phyloP scores from a whole-genome alignment of 1,284 basidiomycete genomes.

The Fomitiporia mediterranea region DNA sequence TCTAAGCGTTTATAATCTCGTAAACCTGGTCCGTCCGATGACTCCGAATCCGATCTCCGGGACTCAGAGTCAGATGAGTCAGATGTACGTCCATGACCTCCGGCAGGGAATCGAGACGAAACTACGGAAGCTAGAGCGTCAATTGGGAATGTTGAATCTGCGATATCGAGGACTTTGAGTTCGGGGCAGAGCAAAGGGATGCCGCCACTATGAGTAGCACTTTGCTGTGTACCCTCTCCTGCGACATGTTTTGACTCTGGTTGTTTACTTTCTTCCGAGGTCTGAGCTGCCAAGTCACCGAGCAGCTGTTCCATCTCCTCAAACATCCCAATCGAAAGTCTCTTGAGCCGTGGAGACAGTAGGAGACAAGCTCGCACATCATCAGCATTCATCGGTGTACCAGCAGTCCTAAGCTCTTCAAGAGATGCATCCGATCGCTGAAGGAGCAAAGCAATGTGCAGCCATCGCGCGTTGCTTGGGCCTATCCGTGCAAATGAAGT shows the following conservation, averaged over 20 bases:
- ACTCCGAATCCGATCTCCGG: too few relatives aligned
- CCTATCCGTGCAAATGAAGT: background rate
- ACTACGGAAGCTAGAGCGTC: background rate
- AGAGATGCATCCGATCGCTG: background rate
- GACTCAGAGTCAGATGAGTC: too few relatives aligned
- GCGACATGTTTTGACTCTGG: background rate
- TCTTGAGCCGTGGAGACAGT: background rate
- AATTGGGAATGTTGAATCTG: background rate
- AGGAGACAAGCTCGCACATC: background rate
- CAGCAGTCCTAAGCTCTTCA: background rate
- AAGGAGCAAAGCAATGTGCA: background rate
- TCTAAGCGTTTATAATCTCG: background rate
- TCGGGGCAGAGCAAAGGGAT: background rate
- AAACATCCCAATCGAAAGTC: background rate
- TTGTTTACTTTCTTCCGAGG: too few relatives aligned
- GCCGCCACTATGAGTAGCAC: background rate
- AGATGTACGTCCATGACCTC: too few relatives aligned
- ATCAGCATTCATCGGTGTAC: background rate
- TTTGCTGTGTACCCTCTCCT: background rate
- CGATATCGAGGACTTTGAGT: background rate
- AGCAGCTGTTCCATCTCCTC: background rate
- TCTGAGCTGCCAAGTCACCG: background rate
- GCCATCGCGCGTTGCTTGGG: background rate
- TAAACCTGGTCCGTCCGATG: background rate
- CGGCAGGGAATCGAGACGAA: background rate